Evolutionary conservation across 2,329 filamentous ascomycete genomes (phyloP), one percentile per base, ranked within the genome.

Genomic region (Neofusicoccum sp.): DNA sequence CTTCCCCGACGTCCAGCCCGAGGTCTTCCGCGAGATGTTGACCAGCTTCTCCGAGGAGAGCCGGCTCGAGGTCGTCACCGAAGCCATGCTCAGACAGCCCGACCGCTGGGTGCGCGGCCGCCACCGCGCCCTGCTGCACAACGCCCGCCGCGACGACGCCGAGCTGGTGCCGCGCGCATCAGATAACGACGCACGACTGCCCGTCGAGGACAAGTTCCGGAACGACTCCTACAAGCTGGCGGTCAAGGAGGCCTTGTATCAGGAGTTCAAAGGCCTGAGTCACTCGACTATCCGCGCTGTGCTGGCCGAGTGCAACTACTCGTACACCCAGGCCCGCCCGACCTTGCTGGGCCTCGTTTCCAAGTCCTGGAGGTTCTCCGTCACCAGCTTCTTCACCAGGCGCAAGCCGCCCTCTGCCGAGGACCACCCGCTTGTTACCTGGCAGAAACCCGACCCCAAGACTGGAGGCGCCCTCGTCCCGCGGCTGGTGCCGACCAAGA

Each of bases 1-100:
- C 7, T 95, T 95, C 65, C 90, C 90, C 30, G 86, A 93, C 73
- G 80, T 93, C n/a, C 88, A 91, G 73, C 81, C 90, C 62, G 89
- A 93, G 66, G 90, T 93, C 16, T 91, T 95, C 70, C 85, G 90
- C 45, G 90, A 93, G 77, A 89, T 95, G 84, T 84, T 95, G 51
- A 77, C 82, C 40, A 89, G 81, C 68, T 89, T 93, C 70, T 88
- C 88, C 68, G 86, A 87, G 67, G 89, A 93, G 73, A 93, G 89
- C 63, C 81, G 89, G 65, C 76, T 93, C 26, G 87, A 90, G 44
- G 82, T 95, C 51, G 87, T 93, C 30, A 90, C 90, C 11, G 90
- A 95, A 70, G 84, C 86, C 53, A 78, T 95, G 62, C 79, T 95
- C 62, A 91, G 90, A 76, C 86, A 88, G 68, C 84, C 86, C 36